phyloP scores from a whole-genome alignment of 2,329 filamentous ascomycete genomes.

The Pyrenophora seminiperda region DNA sequence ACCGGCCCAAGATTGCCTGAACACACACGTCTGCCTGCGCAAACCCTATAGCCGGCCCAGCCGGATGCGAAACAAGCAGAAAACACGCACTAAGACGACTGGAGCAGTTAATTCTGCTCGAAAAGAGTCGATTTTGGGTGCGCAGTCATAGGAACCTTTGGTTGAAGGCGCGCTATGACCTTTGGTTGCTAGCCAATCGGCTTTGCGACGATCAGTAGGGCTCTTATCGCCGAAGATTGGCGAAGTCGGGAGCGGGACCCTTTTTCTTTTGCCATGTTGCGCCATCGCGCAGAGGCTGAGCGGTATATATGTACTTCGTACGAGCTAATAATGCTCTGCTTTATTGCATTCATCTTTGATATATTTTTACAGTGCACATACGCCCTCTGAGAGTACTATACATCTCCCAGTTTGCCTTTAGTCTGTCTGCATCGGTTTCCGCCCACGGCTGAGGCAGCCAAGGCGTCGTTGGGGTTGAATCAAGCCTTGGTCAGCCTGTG shows the following conservation, averaged over 20 bases:
- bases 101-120: not conserved
- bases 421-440: not conserved
- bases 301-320: no score
- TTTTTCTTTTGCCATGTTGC: slow-evolving; percentile 8
- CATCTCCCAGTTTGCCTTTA: no score
- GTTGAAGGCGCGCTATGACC: slow-evolving; percentile 7
- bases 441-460: not conserved
- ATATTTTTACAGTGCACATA: no score
- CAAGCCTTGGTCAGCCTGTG: slow-evolving; percentile 55
- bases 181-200: slow-evolving; percentile 3
- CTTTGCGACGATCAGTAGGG: slow-evolving; percentile 5
- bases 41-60: not conserved
- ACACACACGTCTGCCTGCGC: slow-evolving; percentile 7
- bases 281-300: slow-evolving; percentile 2
- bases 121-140: slow-evolving; percentile 2
- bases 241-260: slow-evolving; percentile 6
- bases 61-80: not conserved
- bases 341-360: no score
- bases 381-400: no score
- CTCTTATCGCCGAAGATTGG: slow-evolving; percentile 16
- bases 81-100: not conserved
- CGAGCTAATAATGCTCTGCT: no score
- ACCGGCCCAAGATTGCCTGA: slow-evolving; percentile 30
- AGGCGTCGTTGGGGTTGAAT: slow-evolving; percentile 4
- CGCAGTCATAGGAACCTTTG: slow-evolving; percentile 13